These are phyloP conservation scores for Xylaria sp. DNA, from an alignment of 495 filamentous ascomycete genomes.

Conservation along the genomic window DNA sequence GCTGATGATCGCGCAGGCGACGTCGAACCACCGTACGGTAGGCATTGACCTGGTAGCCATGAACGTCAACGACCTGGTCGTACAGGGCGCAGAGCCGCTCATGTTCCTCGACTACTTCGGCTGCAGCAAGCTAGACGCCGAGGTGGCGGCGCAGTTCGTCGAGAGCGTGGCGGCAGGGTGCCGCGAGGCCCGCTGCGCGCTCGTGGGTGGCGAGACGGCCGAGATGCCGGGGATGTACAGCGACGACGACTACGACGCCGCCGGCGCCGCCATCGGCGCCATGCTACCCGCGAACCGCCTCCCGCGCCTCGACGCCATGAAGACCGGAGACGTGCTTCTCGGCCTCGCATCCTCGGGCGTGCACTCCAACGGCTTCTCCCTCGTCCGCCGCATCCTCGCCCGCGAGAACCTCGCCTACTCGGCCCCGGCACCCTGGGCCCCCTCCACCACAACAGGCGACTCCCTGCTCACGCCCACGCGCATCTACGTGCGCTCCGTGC, in stretches of 20 bases:
- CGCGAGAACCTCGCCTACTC: slow-evolving; percentile 70
- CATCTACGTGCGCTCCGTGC: slow-evolving; percentile 79
- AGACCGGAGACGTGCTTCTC: slow-evolving; percentile 79
- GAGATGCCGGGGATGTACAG: slow-evolving; percentile 96
- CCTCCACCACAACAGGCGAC: slow-evolving; percentile 63
- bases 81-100: slow-evolving; percentile 91
- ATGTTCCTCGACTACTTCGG: slow-evolving; percentile 98
- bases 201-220: slow-evolving; percentile 94
- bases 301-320: slow-evolving; percentile 78
- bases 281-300: slow-evolving; percentile 73
- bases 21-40: slow-evolving; percentile 88
- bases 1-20: slow-evolving; percentile 88
- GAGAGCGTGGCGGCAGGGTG: slow-evolving; percentile 88
- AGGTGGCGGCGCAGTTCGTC: slow-evolving; percentile 80
- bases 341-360: slow-evolving; percentile 83
- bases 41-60: slow-evolving; percentile 97
- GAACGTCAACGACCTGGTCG: slow-evolving; percentile 97
- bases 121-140: slow-evolving; percentile 80
- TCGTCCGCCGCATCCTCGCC: slow-evolving; percentile 86
- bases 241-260: slow-evolving; percentile 85
- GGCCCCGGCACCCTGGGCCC: slow-evolving; percentile 76
- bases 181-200: slow-evolving; percentile 78
- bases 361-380: slow-evolving; percentile 95
- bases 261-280: slow-evolving; percentile 84
- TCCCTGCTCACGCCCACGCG: slow-evolving; percentile 79